Evolutionary conservation across 352 stramenopile genomes (phyloP).

Genomic region (Phytophthora fragariae): DNA sequence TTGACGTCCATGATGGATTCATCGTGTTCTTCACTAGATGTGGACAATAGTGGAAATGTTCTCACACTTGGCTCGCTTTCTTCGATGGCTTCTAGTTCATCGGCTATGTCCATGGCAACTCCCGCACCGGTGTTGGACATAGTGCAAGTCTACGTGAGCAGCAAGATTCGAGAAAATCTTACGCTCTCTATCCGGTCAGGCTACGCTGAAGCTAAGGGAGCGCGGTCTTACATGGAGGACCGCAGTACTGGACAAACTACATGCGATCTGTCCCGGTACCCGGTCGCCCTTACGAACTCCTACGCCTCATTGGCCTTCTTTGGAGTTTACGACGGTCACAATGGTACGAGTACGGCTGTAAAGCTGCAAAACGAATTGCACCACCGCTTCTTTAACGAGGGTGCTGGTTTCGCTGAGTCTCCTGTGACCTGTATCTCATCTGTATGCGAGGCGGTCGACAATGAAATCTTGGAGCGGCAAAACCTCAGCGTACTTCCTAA

Average conservation of each 20-base stretch:
- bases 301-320: slow-evolving; percentile 81
- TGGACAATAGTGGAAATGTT: slow-evolving; percentile 30
- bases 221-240: slow-evolving; percentile 91
- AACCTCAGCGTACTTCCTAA: slow-evolving; percentile 74
- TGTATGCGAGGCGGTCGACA: slow-evolving; percentile 70
- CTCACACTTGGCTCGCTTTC: slow-evolving; percentile 31
- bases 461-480: slow-evolving; percentile 82
- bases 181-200: slow-evolving; percentile 74
- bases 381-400: slow-evolving; percentile 72
- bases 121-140: slow-evolving; percentile 42
- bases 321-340: slow-evolving; percentile 91
- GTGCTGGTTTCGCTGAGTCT: slow-evolving; percentile 54
- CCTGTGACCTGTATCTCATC: slow-evolving; percentile 60
- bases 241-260: slow-evolving; percentile 63
- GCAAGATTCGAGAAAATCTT: slow-evolving; percentile 87
- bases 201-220: slow-evolving; percentile 87
- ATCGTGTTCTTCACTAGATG: slow-evolving; percentile 45
- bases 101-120: slow-evolving; percentile 28
- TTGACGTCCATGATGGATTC: slow-evolving; percentile 36
- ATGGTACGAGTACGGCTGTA: slow-evolving; percentile 80
- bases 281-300: slow-evolving; percentile 33
- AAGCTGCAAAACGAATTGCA: slow-evolving; percentile 85
- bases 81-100: slow-evolving; percentile 36
- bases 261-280: slow-evolving; percentile 56
- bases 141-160: slow-evolving; percentile 90